phyloP scores from a whole-genome alignment of 768 basidiomycete genomes.

The Leccinum subgranulosum region DNA sequence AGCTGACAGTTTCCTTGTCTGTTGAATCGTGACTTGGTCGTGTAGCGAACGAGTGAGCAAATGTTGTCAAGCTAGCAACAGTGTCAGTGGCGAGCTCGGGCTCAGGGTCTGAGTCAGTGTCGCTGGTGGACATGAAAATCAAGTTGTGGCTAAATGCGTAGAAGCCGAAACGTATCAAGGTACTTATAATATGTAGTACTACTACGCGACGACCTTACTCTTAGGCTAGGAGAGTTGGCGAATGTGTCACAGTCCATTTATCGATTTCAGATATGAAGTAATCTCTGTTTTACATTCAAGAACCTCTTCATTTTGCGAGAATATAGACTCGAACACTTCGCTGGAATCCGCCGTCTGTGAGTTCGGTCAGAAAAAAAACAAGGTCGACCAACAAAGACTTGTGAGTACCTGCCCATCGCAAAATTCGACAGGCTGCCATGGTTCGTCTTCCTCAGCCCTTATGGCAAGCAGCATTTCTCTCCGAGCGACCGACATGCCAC shows the following conservation, averaged over 20 bases:
- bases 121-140: conserved; percentile 41
- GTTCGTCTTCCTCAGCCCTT: conserved; percentile 73
- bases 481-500: conserved; percentile 65
- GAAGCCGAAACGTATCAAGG: background rate
- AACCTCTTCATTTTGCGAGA: conserved; percentile 51
- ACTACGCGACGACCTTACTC: background rate
- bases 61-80: conserved; percentile 16
- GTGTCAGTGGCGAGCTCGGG: conserved; percentile 12
- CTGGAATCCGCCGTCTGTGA: conserved; percentile 58
- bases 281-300: conserved; percentile 57
- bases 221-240: background rate
- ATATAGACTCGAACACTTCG: conserved; percentile 56
- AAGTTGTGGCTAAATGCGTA: background rate
- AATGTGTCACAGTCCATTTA: conserved; percentile 46
- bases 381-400: background rate
- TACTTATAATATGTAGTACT: background rate
- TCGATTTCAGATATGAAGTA: conserved; percentile 54
- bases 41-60: conserved; percentile 16
- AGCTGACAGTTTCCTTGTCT: conserved; percentile 13
- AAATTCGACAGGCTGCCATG: conserved; percentile 68
- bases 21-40: background rate
- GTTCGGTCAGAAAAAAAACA: conserved; percentile 10
- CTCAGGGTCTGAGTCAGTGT: conserved; percentile 62
- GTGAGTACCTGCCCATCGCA: conserved; percentile 58
- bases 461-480: conserved; percentile 77